Evolutionary conservation across 192 early-diverging fungal genomes (phyloP).

Genomic region (Coemansia sp.): DNA sequence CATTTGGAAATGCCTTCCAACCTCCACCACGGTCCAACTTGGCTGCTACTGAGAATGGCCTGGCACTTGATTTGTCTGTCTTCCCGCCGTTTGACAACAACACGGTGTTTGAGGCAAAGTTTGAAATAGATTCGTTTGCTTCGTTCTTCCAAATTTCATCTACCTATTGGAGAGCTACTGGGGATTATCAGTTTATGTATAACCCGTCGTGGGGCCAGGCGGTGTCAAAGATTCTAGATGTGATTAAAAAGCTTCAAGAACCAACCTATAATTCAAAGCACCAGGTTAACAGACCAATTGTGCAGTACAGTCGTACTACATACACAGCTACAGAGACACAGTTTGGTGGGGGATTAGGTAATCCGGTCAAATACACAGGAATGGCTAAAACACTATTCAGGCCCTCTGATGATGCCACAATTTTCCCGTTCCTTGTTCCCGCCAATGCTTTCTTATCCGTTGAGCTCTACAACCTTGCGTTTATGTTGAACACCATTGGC

Average conservation of each 20-base stretch:
- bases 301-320: constrained; percentile 16
- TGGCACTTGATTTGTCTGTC: constrained; percentile 17
- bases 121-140: constrained; percentile 65
- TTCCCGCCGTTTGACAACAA: constrained; percentile 19
- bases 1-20: constrained; percentile 67
- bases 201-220: constrained; percentile 50
- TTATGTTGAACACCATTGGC: constrained; percentile 38
- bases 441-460: constrained; percentile 56
- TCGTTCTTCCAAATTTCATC: constrained; percentile 60
- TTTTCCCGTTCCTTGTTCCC: constrained; percentile 42
- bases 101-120: constrained; percentile 58
- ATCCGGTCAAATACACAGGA: constrained; percentile 39
- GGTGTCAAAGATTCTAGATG: constrained; percentile 39
- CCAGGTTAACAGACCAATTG: constrained; percentile 7
- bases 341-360: constrained; percentile 39
- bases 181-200: constrained; percentile 37
- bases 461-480: constrained; percentile 50
- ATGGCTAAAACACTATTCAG: constrained; percentile 43
- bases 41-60: constrained; percentile 21
- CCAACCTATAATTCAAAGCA: constrained; percentile 18
- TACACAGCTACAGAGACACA: constrained; percentile 34
- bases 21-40: constrained; percentile 46
- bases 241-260: constrained; percentile 38
- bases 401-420: constrained; percentile 40
- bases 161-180: constrained; percentile 53